A percentile compares a stretch with the other conserved stretches of the same genome.
phyloP scores from a whole-genome alignment of 2,329 filamentous ascomycete genomes.

The Plectosphaerella plurivora region DNA sequence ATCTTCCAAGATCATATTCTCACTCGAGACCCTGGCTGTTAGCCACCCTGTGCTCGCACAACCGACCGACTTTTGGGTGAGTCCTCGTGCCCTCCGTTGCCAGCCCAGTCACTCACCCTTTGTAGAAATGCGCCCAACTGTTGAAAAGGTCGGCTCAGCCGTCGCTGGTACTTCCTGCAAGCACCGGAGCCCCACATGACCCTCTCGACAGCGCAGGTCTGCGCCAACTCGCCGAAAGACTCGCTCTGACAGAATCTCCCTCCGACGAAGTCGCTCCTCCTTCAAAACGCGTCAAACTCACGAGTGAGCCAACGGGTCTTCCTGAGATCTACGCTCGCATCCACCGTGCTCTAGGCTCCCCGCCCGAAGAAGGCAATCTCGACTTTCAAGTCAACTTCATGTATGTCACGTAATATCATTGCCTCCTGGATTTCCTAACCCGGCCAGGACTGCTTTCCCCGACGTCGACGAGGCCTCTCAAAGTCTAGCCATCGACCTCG shows the following conservation, averaged over 20 bases:
- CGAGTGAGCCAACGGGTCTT: constrained; percentile 13
- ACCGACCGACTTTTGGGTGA: constrained; percentile 34
- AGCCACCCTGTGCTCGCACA: constrained; percentile 24
- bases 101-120: not conserved
- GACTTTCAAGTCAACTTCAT: constrained; percentile 31
- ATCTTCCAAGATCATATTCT: constrained; percentile 37
- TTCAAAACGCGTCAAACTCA: constrained; percentile 26
- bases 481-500: constrained; percentile 45
- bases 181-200: constrained; percentile 11
- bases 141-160: constrained; percentile 13
- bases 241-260: constrained; percentile 12
- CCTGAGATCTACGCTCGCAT: constrained; percentile 15
- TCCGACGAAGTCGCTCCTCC: constrained; percentile 13
- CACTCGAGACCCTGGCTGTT: constrained; percentile 29
- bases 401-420: constrained; percentile 32
- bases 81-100: not conserved
- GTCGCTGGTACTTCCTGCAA: not conserved
- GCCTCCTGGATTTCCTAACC: not conserved
- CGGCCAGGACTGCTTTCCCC: constrained; percentile 34
- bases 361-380: constrained; percentile 17
- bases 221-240: constrained; percentile 14
- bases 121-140: constrained; percentile 22
- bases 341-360: constrained; percentile 21
- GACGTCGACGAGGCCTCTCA: constrained; percentile 42
- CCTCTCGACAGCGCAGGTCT: constrained; percentile 20